phyloP scores from a whole-genome alignment of 495 filamentous ascomycete genomes.

The Talaromyces borbonicus region DNA sequence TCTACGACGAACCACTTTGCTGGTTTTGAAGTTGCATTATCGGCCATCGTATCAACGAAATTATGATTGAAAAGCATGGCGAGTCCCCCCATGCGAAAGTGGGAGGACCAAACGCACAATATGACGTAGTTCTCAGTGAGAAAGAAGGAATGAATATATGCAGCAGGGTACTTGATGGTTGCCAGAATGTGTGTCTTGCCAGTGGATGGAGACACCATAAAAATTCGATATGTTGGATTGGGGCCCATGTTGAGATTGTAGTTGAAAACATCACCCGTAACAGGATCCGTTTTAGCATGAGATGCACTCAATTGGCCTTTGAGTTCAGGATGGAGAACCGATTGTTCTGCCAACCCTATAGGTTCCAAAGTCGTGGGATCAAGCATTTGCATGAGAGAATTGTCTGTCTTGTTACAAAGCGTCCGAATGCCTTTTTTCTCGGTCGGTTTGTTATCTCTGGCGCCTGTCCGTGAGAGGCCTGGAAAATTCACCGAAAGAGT shows the following conservation, averaged over 20 bases:
- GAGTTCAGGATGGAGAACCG: constrained; percentile 52
- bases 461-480: constrained; percentile 23
- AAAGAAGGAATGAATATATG: constrained; percentile 69
- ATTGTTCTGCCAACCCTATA: constrained; percentile 47
- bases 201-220: constrained; percentile 46
- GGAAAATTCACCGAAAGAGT: constrained; percentile 50
- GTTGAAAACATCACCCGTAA: constrained; percentile 69
- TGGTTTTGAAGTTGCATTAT: constrained; percentile 38
- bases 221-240: constrained; percentile 52
- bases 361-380: constrained; percentile 65
- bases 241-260: constrained; percentile 52
- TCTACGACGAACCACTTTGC: constrained; percentile 65
- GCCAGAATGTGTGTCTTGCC: constrained; percentile 63
- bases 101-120: constrained; percentile 54
- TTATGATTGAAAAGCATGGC: constrained; percentile 47
- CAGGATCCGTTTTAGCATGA: constrained; percentile 60
- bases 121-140: constrained; percentile 55
- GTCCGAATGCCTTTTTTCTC: constrained; percentile 27
- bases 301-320: constrained; percentile 52
- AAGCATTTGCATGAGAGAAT: constrained; percentile 42
- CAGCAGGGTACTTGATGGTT: constrained; percentile 42
- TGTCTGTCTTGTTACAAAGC: constrained; percentile 55
- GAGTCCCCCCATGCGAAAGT: constrained; percentile 34
- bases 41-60: constrained; percentile 43
- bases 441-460: constrained; percentile 8